phyloP scores from a whole-genome alignment of 2,329 filamentous ascomycete species.

The Penicillium sp. region DNA sequence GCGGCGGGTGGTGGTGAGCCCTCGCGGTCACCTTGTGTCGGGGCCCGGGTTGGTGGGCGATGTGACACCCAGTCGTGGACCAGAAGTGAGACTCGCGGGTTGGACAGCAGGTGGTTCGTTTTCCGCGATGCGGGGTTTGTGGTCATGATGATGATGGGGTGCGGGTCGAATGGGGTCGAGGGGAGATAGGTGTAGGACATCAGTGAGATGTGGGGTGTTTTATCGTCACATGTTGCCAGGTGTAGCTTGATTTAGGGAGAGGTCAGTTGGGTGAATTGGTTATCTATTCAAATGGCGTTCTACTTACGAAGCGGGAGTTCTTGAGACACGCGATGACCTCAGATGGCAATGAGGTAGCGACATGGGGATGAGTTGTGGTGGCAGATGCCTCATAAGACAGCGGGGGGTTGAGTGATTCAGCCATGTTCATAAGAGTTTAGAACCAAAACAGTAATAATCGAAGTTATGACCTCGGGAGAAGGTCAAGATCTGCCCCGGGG shows the following conservation, averaged over 20 bases:
- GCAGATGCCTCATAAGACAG: constrained; percentile 74
- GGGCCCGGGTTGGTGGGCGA: constrained; percentile 71
- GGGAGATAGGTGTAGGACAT: constrained; percentile 99
- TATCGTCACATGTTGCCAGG: constrained; percentile 81
- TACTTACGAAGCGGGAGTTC: constrained; percentile 85
- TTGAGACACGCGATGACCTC: constrained; percentile 90
- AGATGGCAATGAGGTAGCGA: constrained; percentile 67
- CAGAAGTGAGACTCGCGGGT: constrained; percentile 86
- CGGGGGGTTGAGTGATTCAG: constrained; percentile 58
- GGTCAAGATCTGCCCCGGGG: constrained; percentile 8
- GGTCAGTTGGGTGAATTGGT: background rate
- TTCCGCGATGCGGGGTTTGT: constrained; percentile 70
- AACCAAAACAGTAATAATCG: constrained; percentile 2
- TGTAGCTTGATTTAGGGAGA: constrained; percentile 64
- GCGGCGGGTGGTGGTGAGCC: constrained; percentile 63
- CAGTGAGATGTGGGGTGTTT: constrained; percentile 85
- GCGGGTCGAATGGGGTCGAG: constrained; percentile 63
- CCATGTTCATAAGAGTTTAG: constrained; percentile 30
- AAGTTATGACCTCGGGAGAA: background rate
- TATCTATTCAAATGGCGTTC: background rate
- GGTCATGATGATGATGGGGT: constrained; percentile 94
- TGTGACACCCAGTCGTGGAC: constrained; percentile 98
- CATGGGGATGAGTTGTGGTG: constrained; percentile 67
- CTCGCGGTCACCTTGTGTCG: constrained; percentile 52
- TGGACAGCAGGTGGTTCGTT: constrained; percentile 74